phyloP scores from a whole-genome alignment of 306 rosid species.

The Dryas drummondii region DNA sequence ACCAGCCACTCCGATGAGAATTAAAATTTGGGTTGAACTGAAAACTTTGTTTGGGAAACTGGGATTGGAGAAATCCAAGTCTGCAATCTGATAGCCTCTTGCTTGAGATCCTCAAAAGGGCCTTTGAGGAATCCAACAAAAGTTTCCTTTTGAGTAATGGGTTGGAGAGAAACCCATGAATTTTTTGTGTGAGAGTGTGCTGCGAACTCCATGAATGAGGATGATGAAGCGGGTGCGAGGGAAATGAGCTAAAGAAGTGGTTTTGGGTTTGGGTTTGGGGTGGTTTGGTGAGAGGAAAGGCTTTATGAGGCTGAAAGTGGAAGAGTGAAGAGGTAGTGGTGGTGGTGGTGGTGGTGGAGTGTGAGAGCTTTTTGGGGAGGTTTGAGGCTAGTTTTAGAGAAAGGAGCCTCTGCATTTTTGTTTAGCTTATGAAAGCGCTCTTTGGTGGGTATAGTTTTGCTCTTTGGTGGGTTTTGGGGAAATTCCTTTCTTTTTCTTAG shows the following conservation, averaged over 20 bases:
- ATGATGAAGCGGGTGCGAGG: constrained; percentile 25
- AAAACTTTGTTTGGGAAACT: constrained; percentile 37
- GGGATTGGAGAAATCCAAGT: constrained; percentile 26
- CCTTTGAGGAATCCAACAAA: constrained; percentile 34
- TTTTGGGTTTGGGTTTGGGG: constrained; percentile 26
- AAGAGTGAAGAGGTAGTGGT: constrained; percentile 29
- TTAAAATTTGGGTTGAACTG: constrained; percentile 24
- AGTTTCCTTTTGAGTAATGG: constrained; percentile 30
- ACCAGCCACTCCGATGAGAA: constrained; percentile 45
- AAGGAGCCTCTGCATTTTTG: constrained; percentile 53
- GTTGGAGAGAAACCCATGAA: constrained; percentile 42
- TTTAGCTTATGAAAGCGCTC: constrained; percentile 4
- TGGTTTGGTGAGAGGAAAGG: constrained; percentile 37
- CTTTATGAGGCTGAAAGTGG: constrained; percentile 22
- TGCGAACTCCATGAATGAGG: constrained; percentile 40
- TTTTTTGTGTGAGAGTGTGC: constrained; percentile 30
- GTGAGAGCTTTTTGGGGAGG: constrained; percentile 29
- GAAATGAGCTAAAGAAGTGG: constrained; percentile 29
- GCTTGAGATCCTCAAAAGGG: constrained; percentile 31
- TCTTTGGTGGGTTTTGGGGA: background rate
- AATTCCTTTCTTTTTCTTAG: background rate
- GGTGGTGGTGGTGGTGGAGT: constrained; percentile 16
- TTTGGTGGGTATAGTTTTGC: background rate
- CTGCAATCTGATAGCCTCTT: constrained; percentile 33
- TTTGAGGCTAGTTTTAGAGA: constrained; percentile 34